These are phyloP conservation scores for Mycena chlorophos DNA, from an alignment of 768 basidiomycete species.

Conservation along the genomic window DNA sequence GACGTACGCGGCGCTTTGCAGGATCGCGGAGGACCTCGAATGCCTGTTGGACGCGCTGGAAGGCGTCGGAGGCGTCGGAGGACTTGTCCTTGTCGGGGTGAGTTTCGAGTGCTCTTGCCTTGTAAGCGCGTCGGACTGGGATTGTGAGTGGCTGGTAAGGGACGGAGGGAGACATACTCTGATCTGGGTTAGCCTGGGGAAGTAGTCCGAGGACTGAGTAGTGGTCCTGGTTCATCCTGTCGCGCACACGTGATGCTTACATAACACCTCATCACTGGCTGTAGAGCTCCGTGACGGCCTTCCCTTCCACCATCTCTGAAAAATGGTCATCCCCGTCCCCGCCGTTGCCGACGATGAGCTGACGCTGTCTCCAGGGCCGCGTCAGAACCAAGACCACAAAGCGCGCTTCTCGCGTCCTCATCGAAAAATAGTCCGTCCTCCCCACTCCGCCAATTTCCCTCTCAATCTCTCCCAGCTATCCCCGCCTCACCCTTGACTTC, in stretches of 20 bases:
- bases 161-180: too few species aligned
- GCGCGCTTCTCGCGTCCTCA: slow-evolving; percentile 97
- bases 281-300: too few species aligned
- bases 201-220: too few species aligned
- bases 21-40: slow-evolving; percentile 60
- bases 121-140: slow-evolving; percentile 67
- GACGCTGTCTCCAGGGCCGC: slow-evolving; percentile 76
- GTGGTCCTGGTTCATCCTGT: too few species aligned
- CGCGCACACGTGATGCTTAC: too few species aligned
- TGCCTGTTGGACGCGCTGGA: slow-evolving; percentile 65
- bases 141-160: neutral
- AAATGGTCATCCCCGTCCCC: slow-evolving; percentile 19
- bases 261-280: too few species aligned
- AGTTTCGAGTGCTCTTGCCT: slow-evolving; percentile 65
- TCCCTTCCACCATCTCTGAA: neutral
- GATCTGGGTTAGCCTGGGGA: too few species aligned
- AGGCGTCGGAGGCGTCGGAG: slow-evolving; percentile 52
- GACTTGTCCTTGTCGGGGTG: slow-evolving; percentile 72
- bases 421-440: slow-evolving; percentile 92
- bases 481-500: slow-evolving; percentile 97
- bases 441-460: slow-evolving; percentile 3
- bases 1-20: slow-evolving; percentile 54
- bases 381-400: slow-evolving; percentile 99
- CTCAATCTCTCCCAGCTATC: slow-evolving; percentile 64
- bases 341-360: slow-evolving; percentile 6